Evolutionary conservation across 768 basidiomycete genomes (phyloP), one percentile per base, ranked within the genome.

Genomic region (Boletus eberwhitei): DNA sequence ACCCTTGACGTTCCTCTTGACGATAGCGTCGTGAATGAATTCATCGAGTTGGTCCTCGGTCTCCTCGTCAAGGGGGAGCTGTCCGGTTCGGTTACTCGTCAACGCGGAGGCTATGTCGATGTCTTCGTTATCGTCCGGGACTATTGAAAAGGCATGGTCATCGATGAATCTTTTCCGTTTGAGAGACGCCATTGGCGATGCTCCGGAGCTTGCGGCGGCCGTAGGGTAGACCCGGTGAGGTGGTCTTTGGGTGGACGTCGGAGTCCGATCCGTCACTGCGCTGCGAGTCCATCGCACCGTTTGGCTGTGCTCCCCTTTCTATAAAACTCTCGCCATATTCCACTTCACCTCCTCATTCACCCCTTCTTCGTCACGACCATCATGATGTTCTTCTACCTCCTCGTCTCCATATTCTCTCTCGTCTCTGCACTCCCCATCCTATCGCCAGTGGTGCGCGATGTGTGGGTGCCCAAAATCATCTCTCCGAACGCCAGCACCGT

Each of bases 1-100:
- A 39, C 78, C 79, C 68, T 89, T 90, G 11, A 87, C 70, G 65
- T 93, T 81, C 37, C 87, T 75, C 70, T 86, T 90, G 8, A 79
- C 71, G 53, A 92, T 88, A 46, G 88, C 84, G 17, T 80, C 74
- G 40, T 82, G 78, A 38, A 94, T 83, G 51, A 92, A 81, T 19
- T 83, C 75, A 29, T 77, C 75, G 40, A 92, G 77, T 2, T 80
- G 81, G 43, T 84, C 83, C 56, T 77, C 54, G 37, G 44, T 29
- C 21, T 19, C 36, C 21, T 53, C 46, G 45, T 48, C 50, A 0
- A 14, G 2, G 34, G 48, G 34, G 31, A 35, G 22, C 11, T 46
- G 53, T 21, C 19, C 1, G n/a, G 9, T 12, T 32, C 47, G 31
- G 19, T 14, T 24, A 11, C 77, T 76, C 21, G 79, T 75, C 36